These are phyloP conservation scores for Stagonosporopsis vannaccii DNA, from an alignment of 2,329 filamentous ascomycete species.

Conservation along the genomic window DNA sequence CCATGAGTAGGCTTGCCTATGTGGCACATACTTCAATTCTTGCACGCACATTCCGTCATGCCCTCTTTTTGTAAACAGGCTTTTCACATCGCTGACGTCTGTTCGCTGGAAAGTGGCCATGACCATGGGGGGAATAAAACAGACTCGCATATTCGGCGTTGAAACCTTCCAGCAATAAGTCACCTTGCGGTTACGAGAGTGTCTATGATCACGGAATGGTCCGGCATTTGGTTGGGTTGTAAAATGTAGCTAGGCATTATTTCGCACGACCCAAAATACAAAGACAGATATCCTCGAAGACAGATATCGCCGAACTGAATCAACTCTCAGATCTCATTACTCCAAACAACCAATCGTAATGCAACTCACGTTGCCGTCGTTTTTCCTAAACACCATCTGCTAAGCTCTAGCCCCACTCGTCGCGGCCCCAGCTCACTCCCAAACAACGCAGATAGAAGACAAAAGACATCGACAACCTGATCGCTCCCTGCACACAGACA, in stretches of 20 bases:
- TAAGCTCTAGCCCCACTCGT: too few relatives aligned
- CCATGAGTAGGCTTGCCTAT: background rate
- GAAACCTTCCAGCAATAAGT: background rate
- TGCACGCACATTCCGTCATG: background rate
- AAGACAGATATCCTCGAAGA: background rate
- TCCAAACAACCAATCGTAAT: background rate
- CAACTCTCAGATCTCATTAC: background rate
- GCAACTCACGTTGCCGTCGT: too few relatives aligned
- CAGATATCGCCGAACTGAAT: background rate
- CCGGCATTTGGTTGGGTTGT: too few relatives aligned
- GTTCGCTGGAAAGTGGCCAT: background rate
- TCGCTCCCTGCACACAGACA: background rate
- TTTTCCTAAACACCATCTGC: background rate
- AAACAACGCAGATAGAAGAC: too few relatives aligned
- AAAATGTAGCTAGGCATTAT: background rate
- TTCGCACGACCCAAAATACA: background rate
- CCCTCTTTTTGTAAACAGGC: background rate
- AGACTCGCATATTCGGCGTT: background rate
- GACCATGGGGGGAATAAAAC: too few relatives aligned
- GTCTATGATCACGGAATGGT: background rate
- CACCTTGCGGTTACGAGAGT: background rate
- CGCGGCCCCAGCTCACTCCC: background rate
- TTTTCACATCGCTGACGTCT: background rate
- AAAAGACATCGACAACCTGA: background rate
- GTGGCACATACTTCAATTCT: background rate